Conservation (phyloP, 1,284 basidiomycete genomes). For the Puccinia coronata region DNA sequence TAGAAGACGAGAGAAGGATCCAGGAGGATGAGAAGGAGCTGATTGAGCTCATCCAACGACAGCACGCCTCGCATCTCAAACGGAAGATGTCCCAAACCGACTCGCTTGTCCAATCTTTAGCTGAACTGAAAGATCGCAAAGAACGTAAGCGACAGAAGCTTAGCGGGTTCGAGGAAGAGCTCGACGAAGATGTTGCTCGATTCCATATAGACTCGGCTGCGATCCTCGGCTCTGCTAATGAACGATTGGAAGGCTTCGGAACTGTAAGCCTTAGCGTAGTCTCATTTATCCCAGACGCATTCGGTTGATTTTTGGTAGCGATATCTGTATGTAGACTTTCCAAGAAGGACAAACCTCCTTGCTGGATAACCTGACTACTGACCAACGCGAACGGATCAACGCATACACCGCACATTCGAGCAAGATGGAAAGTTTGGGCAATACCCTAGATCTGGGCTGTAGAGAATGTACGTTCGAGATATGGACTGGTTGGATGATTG, state of each 20-base stretch:
- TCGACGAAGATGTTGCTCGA: constrained; percentile 12
- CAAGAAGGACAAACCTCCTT: constrained; percentile 26
- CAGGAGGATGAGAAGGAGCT: constrained; percentile 34
- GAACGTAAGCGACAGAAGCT: constrained; percentile 33
- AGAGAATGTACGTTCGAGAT: constrained; percentile 30
- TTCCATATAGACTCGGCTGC: constrained; percentile 6
- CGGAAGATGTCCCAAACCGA: constrained; percentile 33
- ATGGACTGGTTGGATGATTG: too few species aligned
- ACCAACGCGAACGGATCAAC: constrained; percentile 25
- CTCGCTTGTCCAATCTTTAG: constrained; percentile 18
- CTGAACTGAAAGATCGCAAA: constrained; percentile 40
- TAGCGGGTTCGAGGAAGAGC: constrained; percentile 24
- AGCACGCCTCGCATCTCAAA: constrained; percentile 27
- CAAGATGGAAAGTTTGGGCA: constrained; percentile 26
- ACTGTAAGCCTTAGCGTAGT: constrained; percentile 1
- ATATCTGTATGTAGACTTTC: constrained; percentile 16
- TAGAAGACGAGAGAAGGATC: constrained; percentile 28
- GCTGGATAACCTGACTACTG: neutral
- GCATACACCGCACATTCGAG: constrained; percentile 8
- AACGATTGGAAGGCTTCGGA: constrained; percentile 29
- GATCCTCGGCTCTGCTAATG: constrained; percentile 19
- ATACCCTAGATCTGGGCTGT: constrained; percentile 17
- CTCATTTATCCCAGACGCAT: neutral
- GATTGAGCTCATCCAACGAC: constrained; percentile 34
- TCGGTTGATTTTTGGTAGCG: neutral